Evolutionary conservation across 306 rosid genomes (phyloP).

Genomic region (Acacia acuminata): DNA sequence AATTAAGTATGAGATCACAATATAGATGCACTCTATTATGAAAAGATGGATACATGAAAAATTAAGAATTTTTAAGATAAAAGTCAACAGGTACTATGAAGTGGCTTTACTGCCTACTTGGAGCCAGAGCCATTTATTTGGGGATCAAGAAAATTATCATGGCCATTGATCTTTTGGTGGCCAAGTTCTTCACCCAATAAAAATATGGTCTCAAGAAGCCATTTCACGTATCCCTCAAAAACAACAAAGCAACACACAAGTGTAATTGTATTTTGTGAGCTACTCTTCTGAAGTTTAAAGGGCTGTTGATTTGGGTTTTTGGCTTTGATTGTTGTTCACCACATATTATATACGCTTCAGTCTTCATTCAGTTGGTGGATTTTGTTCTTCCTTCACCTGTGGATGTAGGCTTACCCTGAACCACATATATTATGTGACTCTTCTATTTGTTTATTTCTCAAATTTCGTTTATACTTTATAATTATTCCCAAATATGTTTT

Average conservation of each 20-base stretch:
- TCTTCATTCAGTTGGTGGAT: neutral
- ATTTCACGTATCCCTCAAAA: neutral
- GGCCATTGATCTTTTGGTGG: neutral
- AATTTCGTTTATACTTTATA: neutral
- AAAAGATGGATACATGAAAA: constrained; percentile 13
- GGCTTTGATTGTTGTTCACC: neutral
- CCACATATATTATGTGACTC: neutral
- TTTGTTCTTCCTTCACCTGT: neutral
- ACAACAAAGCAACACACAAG: neutral
- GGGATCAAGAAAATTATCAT: neutral
- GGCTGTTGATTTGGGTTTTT: neutral
- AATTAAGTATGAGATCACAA: neutral
- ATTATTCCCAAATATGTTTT: neutral
- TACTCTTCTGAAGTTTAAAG: neutral
- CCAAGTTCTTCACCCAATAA: neutral
- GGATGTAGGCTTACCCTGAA: neutral
- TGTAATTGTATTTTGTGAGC: neutral
- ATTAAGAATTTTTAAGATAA: neutral
- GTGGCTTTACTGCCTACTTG: neutral
- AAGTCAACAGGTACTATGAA: neutral
- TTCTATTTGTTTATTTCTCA: neutral
- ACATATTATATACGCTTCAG: neutral
- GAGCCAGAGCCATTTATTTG: neutral
- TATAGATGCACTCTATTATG: neutral
- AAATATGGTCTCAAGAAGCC: neutral